Base-by-base conservation (phyloP, 805 yeast genomes). In the Teunomyces stri region DNA sequence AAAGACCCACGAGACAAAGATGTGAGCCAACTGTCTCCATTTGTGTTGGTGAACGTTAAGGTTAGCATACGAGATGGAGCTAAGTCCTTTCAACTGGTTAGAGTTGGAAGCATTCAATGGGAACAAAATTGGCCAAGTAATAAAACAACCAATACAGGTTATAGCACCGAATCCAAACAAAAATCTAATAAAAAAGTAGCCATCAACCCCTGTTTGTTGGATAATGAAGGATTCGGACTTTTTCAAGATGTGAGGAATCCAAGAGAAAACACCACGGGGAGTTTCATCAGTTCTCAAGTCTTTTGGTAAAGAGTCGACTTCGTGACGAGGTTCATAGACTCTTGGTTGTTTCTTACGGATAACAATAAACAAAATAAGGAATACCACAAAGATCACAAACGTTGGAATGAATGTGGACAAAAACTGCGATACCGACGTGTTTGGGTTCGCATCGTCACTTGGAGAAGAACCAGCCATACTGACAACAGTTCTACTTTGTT, bases 101-200 rank as follows among this genome's bases (percentile, higher is more conserved):
- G 89, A 87, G 52, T 85, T 83, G 6, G 89, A 79, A 13, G 89
- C 90, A 64, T 85, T 83, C 36, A 87, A 81, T 0, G 95, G 85
- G 57, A 87, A 75, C 45, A 87, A 68, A 44, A 87, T 74, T 29
- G 91, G 91, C 78, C 87, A 81, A 18, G 82, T 54, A 18, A 85
- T 54, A 10, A 80, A 44, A 43, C 82, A 79, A 1, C 83, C 83
- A 5, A 81, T 22, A 9, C 82, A 52, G 29, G 84, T 80, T 33
- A 85, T 51, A 9, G 73, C 53, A 3, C 76, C 74, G 51, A 84
- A 81, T 25, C 81, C 76, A 38, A 79, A 75, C 47, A 87, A 57
- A 58, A 78, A 87, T 52, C 95, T 74, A 44, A 85, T 64, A 60
- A 82, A 87, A 61, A 87, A 82, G 62, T 84, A 87, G 2, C 94